Conservation (phyloP, 2,329 filamentous ascomycete species). For the Dothistroma septosporum region DNA sequence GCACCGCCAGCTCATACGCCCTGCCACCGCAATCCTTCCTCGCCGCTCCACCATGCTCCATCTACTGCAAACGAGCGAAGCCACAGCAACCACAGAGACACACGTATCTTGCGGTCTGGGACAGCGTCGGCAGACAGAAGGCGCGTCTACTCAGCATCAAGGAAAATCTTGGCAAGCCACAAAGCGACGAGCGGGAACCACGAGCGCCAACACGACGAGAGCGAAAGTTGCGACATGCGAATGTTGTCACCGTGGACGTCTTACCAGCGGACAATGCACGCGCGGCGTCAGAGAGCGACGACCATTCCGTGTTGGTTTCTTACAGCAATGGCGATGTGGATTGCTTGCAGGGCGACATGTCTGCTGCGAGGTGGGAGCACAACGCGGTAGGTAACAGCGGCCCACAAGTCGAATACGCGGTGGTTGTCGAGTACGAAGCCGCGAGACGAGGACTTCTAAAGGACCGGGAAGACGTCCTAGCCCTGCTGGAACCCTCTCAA, state of each 20-base stretch:
- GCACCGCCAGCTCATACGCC: conserved; percentile 57
- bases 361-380: conserved; percentile 26
- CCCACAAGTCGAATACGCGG: conserved; percentile 25
- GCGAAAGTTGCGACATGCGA: conserved; percentile 32
- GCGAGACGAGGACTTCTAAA: conserved; percentile 44
- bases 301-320: conserved; percentile 24
- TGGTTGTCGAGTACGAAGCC: conserved; percentile 32
- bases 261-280: conserved; percentile 8
- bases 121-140: conserved; percentile 45
- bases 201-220: conserved; percentile 29
- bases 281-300: background rate
- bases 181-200: conserved; percentile 26
- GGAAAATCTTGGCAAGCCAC: conserved; percentile 41
- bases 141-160: conserved; percentile 53
- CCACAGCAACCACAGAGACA: conserved; percentile 47
- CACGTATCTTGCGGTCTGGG: conserved; percentile 53
- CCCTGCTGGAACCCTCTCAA: conserved; percentile 33
- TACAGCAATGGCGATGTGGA: conserved; percentile 31
- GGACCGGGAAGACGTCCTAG: conserved; percentile 43
- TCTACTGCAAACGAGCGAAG: conserved; percentile 49
- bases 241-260: conserved; percentile 24
- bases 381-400: conserved; percentile 16
- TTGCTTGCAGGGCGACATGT: conserved; percentile 30
- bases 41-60: conserved; percentile 55
- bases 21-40: conserved; percentile 58